Percentiles rank a stretch among this genome's conserved stretches.
phyloP scores from a whole-genome alignment of 2,329 filamentous ascomycete species.

The Magnaporthiopsis rhizophila region DNA sequence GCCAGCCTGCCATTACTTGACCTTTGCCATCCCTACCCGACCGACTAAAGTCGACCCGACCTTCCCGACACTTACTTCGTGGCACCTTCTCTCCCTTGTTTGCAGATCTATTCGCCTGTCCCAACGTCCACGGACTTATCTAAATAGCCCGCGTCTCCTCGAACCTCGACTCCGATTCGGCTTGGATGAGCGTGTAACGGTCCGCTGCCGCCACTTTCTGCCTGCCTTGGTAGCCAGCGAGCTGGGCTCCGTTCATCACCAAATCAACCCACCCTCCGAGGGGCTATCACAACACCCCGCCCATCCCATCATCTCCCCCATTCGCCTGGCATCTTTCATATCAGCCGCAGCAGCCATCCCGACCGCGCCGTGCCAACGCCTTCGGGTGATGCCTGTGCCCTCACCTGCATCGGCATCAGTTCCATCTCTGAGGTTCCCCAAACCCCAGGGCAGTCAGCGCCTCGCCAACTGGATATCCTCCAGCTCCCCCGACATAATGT shows the following conservation, averaged over 20 bases:
- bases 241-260: background rate
- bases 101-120: background rate
- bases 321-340: background rate
- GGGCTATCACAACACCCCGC: background rate
- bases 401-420: conserved; percentile 30
- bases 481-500: conserved; percentile 51
- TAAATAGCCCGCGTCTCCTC: background rate
- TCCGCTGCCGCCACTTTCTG: background rate
- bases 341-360: background rate
- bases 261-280: background rate
- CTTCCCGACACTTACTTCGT: background rate
- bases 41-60: background rate
- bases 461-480: conserved; percentile 53
- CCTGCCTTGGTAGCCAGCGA: background rate
- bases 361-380: background rate
- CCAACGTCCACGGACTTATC: background rate
- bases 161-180: background rate
- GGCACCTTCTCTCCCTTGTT: background rate
- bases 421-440: conserved; percentile 47
- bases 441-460: conserved; percentile 44
- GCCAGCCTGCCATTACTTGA: background rate
- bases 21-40: background rate
- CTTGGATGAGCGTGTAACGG: background rate
- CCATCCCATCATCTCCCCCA: background rate
- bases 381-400: conserved; percentile 13